phyloP scores from a whole-genome alignment of 345 rosid species.

The Murraya paniculata region DNA sequence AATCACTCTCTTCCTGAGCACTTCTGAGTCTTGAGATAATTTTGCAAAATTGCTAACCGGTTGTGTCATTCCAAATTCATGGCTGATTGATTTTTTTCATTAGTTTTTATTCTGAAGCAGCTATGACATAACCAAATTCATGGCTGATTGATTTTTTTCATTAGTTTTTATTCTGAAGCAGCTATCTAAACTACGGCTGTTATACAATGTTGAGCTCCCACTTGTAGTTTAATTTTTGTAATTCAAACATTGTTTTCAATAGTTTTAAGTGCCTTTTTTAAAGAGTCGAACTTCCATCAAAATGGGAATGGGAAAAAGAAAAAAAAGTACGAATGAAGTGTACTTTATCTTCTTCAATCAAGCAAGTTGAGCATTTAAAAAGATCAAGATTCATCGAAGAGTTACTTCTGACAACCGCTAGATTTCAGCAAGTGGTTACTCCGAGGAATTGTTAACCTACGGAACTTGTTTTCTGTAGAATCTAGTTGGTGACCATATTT shows the following conservation, averaged over 20 bases:
- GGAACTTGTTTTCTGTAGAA: background rate
- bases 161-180: conserved; percentile 4
- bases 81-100: background rate
- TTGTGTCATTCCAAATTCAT: conserved; percentile 9
- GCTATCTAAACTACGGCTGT: conserved; percentile 1
- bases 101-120: conserved; percentile 4
- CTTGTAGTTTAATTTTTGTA: background rate
- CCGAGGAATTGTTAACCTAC: background rate
- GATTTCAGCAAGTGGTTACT: background rate
- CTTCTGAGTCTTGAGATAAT: conserved; percentile 1
- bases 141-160: background rate
- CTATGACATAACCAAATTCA: conserved; percentile 9
- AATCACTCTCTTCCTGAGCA: background rate
- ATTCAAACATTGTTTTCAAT: background rate
- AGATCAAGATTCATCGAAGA: background rate
- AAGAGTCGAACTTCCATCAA: background rate
- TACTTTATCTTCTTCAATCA: background rate
- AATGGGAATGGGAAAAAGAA: background rate
- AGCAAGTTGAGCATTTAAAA: background rate
- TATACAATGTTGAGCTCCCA: background rate
- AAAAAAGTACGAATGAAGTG: background rate
- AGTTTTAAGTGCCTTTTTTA: background rate
- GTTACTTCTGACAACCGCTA: background rate
- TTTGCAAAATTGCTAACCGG: background rate
- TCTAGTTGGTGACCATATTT: background rate